Percentiles rank a stretch among this genome's conserved stretches.
These are phyloP conservation scores for Trichophyton equinum DNA, from an alignment of 2,329 filamentous ascomycete genomes.

Conservation along the genomic window DNA sequence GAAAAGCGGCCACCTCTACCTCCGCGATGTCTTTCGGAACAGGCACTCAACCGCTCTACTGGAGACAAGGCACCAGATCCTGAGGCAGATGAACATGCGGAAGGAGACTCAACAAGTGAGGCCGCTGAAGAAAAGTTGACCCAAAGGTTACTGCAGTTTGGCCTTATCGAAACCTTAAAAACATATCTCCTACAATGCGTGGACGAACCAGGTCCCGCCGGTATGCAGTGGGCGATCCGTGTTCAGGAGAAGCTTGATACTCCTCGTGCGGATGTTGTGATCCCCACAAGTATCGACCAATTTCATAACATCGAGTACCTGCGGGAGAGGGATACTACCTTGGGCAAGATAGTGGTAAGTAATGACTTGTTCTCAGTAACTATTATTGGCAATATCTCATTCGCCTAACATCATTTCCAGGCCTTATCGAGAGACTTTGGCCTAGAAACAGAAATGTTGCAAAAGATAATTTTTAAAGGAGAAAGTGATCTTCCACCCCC, in stretches of 20 bases:
- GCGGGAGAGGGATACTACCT: conserved; percentile 41
- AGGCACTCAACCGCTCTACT: conserved; percentile 25
- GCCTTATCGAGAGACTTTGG: conserved; percentile 45
- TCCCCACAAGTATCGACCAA: conserved; percentile 26
- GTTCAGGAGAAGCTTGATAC: conserved; percentile 47
- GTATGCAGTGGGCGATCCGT: conserved; percentile 35
- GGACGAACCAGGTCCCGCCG: conserved; percentile 22
- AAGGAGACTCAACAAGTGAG: conserved; percentile 20
- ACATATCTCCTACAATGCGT: conserved; percentile 42
- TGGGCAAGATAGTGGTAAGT: conserved; percentile 44
- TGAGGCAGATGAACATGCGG: conserved; percentile 39
- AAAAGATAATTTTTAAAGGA: conserved; percentile 32
- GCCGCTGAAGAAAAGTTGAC: conserved; percentile 41
- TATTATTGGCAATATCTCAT: background rate
- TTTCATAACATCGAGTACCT: conserved; percentile 40
- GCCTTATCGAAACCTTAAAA: conserved; percentile 49
- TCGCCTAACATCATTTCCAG: conserved; percentile 14
- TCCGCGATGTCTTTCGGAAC: conserved; percentile 43
- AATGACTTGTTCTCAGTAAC: background rate
- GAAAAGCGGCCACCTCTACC: conserved; percentile 48
- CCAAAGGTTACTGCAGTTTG: conserved; percentile 46
- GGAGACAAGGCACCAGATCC: conserved; percentile 39
- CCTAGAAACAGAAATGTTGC: conserved; percentile 37
- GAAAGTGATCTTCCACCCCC: conserved; percentile 30
- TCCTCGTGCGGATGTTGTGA: conserved; percentile 26